phyloP scores from a whole-genome alignment of 108 stramenopile genomes.

The Epithemia pelagica region DNA sequence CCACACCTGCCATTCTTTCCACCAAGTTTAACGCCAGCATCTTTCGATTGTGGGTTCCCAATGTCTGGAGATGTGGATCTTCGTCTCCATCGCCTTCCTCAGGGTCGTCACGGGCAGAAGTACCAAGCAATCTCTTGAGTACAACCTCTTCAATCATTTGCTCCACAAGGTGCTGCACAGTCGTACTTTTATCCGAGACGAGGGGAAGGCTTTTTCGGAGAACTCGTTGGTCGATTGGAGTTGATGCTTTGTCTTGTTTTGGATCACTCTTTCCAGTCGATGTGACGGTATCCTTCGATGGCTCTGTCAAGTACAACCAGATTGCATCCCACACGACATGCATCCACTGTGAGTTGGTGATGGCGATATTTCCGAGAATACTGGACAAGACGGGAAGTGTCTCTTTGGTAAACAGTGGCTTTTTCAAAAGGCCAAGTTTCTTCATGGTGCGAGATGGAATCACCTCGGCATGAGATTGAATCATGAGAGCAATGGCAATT shows the following conservation, averaged over 20 bases:
- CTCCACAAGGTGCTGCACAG: conserved; percentile 27
- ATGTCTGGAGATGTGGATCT: conserved; percentile 15
- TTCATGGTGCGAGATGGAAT: conserved; percentile 19
- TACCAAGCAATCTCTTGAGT: conserved; percentile 32
- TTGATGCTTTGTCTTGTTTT: conserved; percentile 1
- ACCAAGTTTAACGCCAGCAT: conserved; percentile 53
- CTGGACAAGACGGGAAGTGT: conserved; percentile 30
- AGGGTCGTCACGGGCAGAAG: too few relatives aligned
- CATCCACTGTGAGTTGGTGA: conserved; percentile 56
- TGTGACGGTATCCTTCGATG: conserved; percentile 10
- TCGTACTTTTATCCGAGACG: conserved; percentile 19
- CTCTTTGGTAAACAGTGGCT: conserved; percentile 43
- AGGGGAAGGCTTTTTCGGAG: conserved; percentile 25
- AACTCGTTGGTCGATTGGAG: conserved; percentile 6
- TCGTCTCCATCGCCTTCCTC: conserved; percentile 27
- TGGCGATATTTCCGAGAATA: conserved; percentile 53
- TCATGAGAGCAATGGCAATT: conserved; percentile 14
- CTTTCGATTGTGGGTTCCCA: conserved; percentile 46
- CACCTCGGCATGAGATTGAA: conserved; percentile 35
- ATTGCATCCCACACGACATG: conserved; percentile 81
- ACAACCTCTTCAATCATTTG: conserved; percentile 48
- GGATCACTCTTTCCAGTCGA: conserved; percentile 12
- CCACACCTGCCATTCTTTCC: conserved; percentile 31
- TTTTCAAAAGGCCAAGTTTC: conserved; percentile 17
- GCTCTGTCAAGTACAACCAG: conserved; percentile 54